A percentile compares a stretch with the other conserved stretches of the same genome.
These are phyloP conservation scores for Leccinum rimulosum DNA, from an alignment of 768 basidiomycete species.

Conservation along the genomic window DNA sequence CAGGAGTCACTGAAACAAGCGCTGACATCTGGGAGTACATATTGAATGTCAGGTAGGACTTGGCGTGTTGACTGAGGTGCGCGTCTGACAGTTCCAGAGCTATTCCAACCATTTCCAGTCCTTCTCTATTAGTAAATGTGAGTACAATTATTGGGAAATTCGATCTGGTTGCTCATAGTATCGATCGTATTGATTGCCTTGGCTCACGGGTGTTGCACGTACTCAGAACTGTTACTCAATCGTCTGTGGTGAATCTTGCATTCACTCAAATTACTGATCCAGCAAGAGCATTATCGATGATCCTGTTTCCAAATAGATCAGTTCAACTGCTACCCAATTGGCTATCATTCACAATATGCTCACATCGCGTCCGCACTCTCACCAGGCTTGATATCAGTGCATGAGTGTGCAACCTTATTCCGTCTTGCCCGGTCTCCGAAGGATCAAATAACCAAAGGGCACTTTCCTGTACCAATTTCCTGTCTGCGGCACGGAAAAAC, in stretches of 20 bases:
- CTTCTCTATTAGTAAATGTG: background rate
- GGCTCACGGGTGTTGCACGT: background rate
- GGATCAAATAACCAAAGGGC: too few species aligned
- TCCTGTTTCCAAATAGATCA: background rate
- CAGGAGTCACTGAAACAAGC: too few species aligned
- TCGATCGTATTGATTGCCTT: slow-evolving; percentile 1
- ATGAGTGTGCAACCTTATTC: too few species aligned
- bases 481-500: too few species aligned
- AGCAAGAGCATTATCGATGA: background rate
- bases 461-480: too few species aligned
- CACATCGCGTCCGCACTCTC: slow-evolving; percentile 7
- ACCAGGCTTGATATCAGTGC: background rate
- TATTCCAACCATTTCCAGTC: background rate
- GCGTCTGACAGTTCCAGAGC: too few species aligned
- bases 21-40: too few species aligned
- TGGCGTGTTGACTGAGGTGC: too few species aligned
- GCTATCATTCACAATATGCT: background rate
- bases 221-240: background rate
- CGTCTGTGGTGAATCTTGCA: slow-evolving; percentile 6
- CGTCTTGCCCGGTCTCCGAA: too few species aligned
- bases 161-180: too few species aligned
- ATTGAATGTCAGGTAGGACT: too few species aligned
- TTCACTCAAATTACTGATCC: slow-evolving; percentile 14
- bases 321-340: slow-evolving; percentile 6
- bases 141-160: too few species aligned